Conservation (phyloP, 768 basidiomycete genomes). For the Amanita pseudoporphyria region DNA sequence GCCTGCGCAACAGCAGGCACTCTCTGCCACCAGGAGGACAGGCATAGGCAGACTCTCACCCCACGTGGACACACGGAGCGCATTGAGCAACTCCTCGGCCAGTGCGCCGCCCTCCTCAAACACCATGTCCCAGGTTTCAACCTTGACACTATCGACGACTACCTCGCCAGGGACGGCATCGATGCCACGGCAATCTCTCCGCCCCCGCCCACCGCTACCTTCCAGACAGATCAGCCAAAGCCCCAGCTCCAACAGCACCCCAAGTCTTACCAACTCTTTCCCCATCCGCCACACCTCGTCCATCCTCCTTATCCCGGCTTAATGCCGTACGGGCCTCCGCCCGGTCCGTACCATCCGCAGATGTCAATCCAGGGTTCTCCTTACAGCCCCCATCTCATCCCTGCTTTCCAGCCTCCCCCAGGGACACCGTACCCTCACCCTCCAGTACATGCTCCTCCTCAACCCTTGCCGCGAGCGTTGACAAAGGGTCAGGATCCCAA, state of each 20-base stretch:
- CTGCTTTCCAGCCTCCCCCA: slow-evolving; percentile 41
- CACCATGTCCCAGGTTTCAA: slow-evolving; percentile 60
- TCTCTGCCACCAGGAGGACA: slow-evolving; percentile 78
- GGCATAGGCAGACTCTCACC: slow-evolving; percentile 80
- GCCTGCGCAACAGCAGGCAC: slow-evolving; percentile 77
- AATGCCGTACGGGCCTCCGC: slow-evolving; percentile 25
- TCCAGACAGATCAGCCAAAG: slow-evolving; percentile 22
- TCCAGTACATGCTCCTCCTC: slow-evolving; percentile 10
- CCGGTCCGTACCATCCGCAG: slow-evolving; percentile 27
- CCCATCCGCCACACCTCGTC: slow-evolving; percentile 28
- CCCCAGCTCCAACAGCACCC: slow-evolving; percentile 15
- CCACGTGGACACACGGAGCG: slow-evolving; percentile 78
- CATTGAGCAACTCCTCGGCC: slow-evolving; percentile 69
- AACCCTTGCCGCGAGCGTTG: slow-evolving; percentile 17
- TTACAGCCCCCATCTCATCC: slow-evolving; percentile 52
- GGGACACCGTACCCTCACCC: slow-evolving; percentile 23
- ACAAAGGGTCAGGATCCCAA: slow-evolving; percentile 75
- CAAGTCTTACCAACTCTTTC: slow-evolving; percentile 25
- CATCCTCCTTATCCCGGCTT: slow-evolving; percentile 31
- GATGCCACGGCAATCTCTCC: slow-evolving; percentile 29
- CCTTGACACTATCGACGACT: slow-evolving; percentile 55
- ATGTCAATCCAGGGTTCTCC: slow-evolving; percentile 30
- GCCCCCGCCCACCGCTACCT: slow-evolving; percentile 16
- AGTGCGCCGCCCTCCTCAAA: slow-evolving; percentile 74
- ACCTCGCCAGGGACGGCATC: slow-evolving; percentile 58